Evolutionary conservation across 345 rosid genomes (phyloP).

Genomic region (Leavenworthia alabamica): DNA sequence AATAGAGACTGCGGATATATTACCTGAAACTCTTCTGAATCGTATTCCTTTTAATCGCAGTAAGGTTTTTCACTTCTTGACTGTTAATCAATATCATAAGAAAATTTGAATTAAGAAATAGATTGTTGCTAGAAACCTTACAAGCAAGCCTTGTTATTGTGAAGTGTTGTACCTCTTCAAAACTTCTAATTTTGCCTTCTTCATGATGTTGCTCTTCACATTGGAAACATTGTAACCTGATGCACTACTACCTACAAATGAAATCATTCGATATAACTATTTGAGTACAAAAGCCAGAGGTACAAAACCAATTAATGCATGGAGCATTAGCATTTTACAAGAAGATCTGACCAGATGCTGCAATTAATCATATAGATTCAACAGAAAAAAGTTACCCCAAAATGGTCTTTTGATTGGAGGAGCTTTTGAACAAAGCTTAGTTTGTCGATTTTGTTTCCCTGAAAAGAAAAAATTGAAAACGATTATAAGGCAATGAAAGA

Average conservation of each 20-base stretch:
- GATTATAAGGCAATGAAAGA: conserved; percentile 8
- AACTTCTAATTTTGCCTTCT: conserved; percentile 74
- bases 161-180: conserved; percentile 50
- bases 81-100: conserved; percentile 38
- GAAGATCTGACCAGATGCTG: conserved; percentile 5
- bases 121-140: neutral
- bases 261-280: neutral
- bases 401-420: conserved; percentile 70
- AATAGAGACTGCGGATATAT: neutral
- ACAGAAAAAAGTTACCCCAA: conserved; percentile 37
- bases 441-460: conserved; percentile 81
- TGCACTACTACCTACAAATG: conserved; percentile 43
- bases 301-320: neutral
- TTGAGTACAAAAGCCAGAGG: neutral
- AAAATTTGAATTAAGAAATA: neutral
- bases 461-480: conserved; percentile 5
- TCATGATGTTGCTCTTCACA: conserved; percentile 77
- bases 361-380: neutral
- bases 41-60: conserved; percentile 60
- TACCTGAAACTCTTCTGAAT: conserved; percentile 56
- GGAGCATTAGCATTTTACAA: neutral
- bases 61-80: conserved; percentile 71
- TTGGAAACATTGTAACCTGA: conserved; percentile 53
- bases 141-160: conserved; percentile 1
- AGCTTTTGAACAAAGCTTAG: conserved; percentile 67